Base-by-base conservation (phyloP, 352 stramenopile species). In the Phytophthora sansomeana region DNA sequence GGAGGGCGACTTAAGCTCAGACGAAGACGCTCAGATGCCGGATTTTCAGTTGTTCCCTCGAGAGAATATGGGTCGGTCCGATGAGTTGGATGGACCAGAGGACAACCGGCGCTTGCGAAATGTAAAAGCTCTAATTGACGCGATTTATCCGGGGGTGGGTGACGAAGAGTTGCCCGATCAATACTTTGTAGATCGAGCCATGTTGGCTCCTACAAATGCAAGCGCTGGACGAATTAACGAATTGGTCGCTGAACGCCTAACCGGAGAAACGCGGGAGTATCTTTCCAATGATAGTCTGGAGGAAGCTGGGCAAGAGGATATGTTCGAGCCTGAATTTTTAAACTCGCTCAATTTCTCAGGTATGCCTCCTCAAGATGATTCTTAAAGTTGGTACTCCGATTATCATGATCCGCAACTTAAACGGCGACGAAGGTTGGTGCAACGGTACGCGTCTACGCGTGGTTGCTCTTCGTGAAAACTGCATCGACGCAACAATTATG, bases 401-500 rank as follows among this genome's bases (percentile, higher is more conserved):
- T n/a, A n/a, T n/a, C n/a, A n/a, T n/a, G n/a, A n/a, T n/a, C n/a
- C 51, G 33, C 16, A 72, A 67, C 6, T 14, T 67, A 1, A 71
- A 71, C 28, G 30, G 24, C 26, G 42, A 60, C 21, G 41, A 14
- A n/a, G 52, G 38, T 6, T 26, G 64, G 2, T 63, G 36, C 32
- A 67, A 64, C 33, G 49, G 44, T n/a, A 67, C 63, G 9, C 21
- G 56, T 6, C 43, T 72, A 5, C 42, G 43, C 4, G 21, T 72
- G 1, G 24, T 58, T 0, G 32, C 21, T 30, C 28, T 63, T 9
- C 30, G 21, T 13, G 11, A 43, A 10, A 48, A 57, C 30, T 55
- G 43, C 19, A 68, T 64, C 26, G 24, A 57, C 4, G 53, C 65
- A 7, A 30, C 39, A 1, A 78, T 78, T 17, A 72, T 77, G 49